These are phyloP conservation scores for Macrolepiota dolichaula DNA, from an alignment of 768 basidiomycete genomes.

Conservation along the genomic window DNA sequence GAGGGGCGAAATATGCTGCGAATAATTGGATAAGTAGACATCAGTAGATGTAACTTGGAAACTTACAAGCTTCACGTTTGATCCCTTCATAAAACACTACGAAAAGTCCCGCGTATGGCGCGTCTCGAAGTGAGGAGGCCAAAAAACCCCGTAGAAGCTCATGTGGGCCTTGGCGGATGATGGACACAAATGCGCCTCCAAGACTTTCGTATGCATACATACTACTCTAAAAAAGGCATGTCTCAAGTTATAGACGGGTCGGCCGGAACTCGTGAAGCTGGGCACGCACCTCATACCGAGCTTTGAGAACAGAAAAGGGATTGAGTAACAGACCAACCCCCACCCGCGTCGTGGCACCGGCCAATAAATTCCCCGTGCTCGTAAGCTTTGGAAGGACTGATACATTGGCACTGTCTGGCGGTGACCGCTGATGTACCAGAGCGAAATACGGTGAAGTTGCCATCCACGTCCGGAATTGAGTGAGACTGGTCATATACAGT, in stretches of 20 bases:
- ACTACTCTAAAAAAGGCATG: slow-evolving; percentile 52
- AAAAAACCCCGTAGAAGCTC: slow-evolving; percentile 84
- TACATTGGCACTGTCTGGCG: slow-evolving; percentile 17
- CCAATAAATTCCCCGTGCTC: slow-evolving; percentile 75
- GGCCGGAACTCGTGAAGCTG: background rate
- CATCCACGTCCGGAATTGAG: slow-evolving; percentile 75
- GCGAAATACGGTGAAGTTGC: slow-evolving; percentile 72
- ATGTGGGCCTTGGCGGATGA: slow-evolving; percentile 68
- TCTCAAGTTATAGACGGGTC: background rate
- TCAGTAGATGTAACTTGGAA: slow-evolving; percentile 1
- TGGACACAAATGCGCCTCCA: slow-evolving; percentile 51
- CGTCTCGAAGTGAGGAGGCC: slow-evolving; percentile 89
- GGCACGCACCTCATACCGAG: slow-evolving; percentile 76
- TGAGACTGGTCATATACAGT: slow-evolving; percentile 85
- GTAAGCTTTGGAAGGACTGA: slow-evolving; percentile 67
- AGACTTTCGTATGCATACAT: slow-evolving; percentile 70
- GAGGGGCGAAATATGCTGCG: slow-evolving; percentile 35
- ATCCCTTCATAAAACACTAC: slow-evolving; percentile 85
- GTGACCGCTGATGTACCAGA: slow-evolving; percentile 19
- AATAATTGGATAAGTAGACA: background rate
- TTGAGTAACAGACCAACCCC: slow-evolving; percentile 82
- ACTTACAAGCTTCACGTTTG: slow-evolving; percentile 69
- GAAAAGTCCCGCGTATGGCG: slow-evolving; percentile 91
- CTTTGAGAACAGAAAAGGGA: slow-evolving; percentile 89
- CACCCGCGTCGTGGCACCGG: slow-evolving; percentile 81